A percentile compares a stretch with the other conserved stretches of the same genome.
Conservation (phyloP, 768 basidiomycete species). For the Trametopsis cervina region DNA sequence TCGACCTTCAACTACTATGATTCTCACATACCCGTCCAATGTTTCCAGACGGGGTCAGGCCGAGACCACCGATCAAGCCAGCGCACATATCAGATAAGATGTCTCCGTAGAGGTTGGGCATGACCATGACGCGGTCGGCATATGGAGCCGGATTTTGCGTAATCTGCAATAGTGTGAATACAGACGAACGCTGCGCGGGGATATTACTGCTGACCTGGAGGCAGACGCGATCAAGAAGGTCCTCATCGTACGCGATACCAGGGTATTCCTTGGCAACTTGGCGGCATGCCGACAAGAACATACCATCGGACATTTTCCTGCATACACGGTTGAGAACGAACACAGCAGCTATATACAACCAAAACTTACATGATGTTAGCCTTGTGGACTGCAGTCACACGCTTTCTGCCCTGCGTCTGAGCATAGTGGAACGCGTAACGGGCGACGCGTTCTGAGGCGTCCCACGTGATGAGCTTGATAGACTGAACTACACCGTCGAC, state of each 20-base stretch:
- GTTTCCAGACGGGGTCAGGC: slow-evolving; percentile 95
- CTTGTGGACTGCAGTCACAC: slow-evolving; percentile 98
- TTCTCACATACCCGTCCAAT: slow-evolving; percentile 72
- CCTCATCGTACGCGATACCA: slow-evolving; percentile 89
- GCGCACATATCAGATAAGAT: slow-evolving; percentile 46
- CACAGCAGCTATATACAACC: background rate
- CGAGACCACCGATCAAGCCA: slow-evolving; percentile 95
- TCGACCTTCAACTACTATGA: background rate
- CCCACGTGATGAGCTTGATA: slow-evolving; percentile 99
- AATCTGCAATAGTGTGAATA: slow-evolving; percentile 38
- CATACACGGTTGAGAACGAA: background rate
- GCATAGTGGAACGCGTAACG: slow-evolving; percentile 99
- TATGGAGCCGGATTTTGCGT: slow-evolving; percentile 91
- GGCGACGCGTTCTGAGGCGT: slow-evolving; percentile 97
- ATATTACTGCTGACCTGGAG: slow-evolving; percentile 52
- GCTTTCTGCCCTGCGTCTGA: slow-evolving; percentile 75
- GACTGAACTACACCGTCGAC: slow-evolving; percentile 98
- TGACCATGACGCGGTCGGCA: slow-evolving; percentile 98
- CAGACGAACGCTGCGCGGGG: background rate
- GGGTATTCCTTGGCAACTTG: slow-evolving; percentile 96
- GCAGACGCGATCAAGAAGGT: slow-evolving; percentile 94
- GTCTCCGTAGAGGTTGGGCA: slow-evolving; percentile 83
- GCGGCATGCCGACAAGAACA: slow-evolving; percentile 98
- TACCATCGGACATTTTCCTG: slow-evolving; percentile 99
- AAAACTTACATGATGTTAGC: slow-evolving; percentile 93